Evolutionary conservation across 2,329 filamentous ascomycete genomes (phyloP).

Genomic region (Fusarium dlaminii): DNA sequence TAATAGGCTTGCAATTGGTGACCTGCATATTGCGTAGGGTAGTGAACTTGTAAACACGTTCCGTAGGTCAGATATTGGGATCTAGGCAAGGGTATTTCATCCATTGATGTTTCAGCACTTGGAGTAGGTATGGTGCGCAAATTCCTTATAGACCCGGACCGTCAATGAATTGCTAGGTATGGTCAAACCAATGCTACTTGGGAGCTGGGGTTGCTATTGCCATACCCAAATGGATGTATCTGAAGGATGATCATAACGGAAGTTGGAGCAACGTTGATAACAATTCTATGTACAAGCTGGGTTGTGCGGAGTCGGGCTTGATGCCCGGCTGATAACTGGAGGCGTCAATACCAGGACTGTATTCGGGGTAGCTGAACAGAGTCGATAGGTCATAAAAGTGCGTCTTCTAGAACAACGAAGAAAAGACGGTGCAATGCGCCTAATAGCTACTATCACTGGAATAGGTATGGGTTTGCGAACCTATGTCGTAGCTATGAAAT

Average conservation of each 20-base stretch:
- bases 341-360: neutral
- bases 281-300: neutral
- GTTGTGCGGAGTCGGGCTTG: neutral
- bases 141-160: too few species aligned
- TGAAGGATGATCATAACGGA: neutral
- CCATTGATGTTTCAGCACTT: neutral
- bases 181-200: neutral
- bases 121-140: neutral
- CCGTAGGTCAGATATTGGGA: neutral
- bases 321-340: neutral
- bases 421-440: neutral
- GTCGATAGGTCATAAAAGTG: constrained; percentile 1
- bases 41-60: neutral
- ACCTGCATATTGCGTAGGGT: neutral
- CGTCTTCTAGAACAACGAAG: constrained; percentile 20
- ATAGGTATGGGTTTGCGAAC: constrained; percentile 6
- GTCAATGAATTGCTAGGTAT: too few species aligned
- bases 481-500: neutral
- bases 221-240: neutral
- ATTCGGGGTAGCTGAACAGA: neutral
- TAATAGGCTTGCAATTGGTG: neutral
- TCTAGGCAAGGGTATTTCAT: neutral
- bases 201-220: neutral
- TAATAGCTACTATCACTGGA: neutral
- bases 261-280: neutral